These are phyloP conservation scores for Citeromyces siamensis DNA, from an alignment of 1,139 yeast species.

Conservation along the genomic window DNA sequence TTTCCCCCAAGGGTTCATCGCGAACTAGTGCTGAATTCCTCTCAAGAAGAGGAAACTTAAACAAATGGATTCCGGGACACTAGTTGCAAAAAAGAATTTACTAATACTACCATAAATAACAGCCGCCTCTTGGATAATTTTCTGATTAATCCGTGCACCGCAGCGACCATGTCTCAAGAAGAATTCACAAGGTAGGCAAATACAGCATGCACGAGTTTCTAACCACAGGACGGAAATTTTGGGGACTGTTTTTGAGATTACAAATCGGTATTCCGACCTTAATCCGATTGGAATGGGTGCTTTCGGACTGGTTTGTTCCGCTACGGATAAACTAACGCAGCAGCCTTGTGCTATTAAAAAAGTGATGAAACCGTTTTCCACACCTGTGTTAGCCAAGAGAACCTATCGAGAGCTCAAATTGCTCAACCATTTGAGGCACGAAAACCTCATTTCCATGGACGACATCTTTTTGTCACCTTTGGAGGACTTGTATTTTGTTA, in stretches of 20 bases:
- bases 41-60: too few relatives aligned
- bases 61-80: too few relatives aligned
- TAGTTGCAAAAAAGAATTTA: too few relatives aligned
- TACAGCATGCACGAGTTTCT: background rate
- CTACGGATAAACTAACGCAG: constrained; percentile 71
- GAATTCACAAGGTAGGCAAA: constrained; percentile 19
- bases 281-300: constrained; percentile 99
- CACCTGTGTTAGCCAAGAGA: constrained; percentile 90
- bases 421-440: constrained; percentile 88
- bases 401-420: constrained; percentile 92
- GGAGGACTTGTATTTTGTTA: constrained; percentile 94
- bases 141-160: too few relatives aligned
- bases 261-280: constrained; percentile 79
- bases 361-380: constrained; percentile 94
- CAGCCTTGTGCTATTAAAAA: constrained; percentile 96
- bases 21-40: too few relatives aligned
- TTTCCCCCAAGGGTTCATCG: too few relatives aligned
- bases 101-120: too few relatives aligned
- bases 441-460: constrained; percentile 82
- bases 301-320: constrained; percentile 94
- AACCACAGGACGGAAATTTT: constrained; percentile 38
- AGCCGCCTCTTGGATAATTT: too few relatives aligned
- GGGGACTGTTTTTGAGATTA: constrained; percentile 91
- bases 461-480: constrained; percentile 92
- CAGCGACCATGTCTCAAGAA: constrained; percentile 28